Conservation (phyloP, 805 yeast species). For the Jamesozyma hellenica region DNA sequence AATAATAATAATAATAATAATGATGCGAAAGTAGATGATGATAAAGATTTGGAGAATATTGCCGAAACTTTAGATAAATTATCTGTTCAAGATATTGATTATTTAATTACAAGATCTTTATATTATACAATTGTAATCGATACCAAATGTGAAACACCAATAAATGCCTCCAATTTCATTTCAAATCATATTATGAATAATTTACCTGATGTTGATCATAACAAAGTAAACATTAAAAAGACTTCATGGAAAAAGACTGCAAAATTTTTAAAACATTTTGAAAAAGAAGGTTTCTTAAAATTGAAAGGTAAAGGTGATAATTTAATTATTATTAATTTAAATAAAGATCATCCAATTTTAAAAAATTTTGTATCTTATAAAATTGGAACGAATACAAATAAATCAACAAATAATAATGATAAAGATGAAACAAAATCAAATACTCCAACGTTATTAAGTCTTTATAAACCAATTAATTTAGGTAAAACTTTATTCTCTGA, state of each 20-base stretch:
- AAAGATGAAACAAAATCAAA: slow-evolving; percentile 17
- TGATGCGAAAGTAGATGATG: too few relatives aligned
- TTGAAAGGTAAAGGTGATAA: slow-evolving; percentile 83
- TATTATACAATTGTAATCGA: slow-evolving; percentile 56
- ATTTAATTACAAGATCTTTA: slow-evolving; percentile 61
- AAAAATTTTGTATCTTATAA: slow-evolving; percentile 59
- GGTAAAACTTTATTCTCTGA: slow-evolving; percentile 39
- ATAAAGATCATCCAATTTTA: slow-evolving; percentile 40
- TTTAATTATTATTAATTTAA: slow-evolving; percentile 43
- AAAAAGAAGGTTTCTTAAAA: slow-evolving; percentile 57
- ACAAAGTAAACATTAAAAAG: slow-evolving; percentile 53
- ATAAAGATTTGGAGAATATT: slow-evolving; percentile 20
- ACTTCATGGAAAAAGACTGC: slow-evolving; percentile 86
- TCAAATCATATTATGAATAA: slow-evolving; percentile 58
- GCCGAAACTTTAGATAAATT: slow-evolving; percentile 35
- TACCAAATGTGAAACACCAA: slow-evolving; percentile 46
- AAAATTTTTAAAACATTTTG: slow-evolving; percentile 79
- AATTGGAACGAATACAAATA: slow-evolving; percentile 17
- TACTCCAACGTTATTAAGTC: slow-evolving; percentile 26
- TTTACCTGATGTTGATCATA: slow-evolving; percentile 55
- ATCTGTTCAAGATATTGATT: slow-evolving; percentile 59
- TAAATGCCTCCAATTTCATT: slow-evolving; percentile 65
- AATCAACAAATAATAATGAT: slow-evolving; percentile 4
- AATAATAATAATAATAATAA: too few relatives aligned
- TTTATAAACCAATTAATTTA: slow-evolving; percentile 49